Evolutionary conservation across 192 early-diverging fungal genomes (phyloP), one percentile per base, ranked within the genome.

Genomic region (Oehlia diaphana): DNA sequence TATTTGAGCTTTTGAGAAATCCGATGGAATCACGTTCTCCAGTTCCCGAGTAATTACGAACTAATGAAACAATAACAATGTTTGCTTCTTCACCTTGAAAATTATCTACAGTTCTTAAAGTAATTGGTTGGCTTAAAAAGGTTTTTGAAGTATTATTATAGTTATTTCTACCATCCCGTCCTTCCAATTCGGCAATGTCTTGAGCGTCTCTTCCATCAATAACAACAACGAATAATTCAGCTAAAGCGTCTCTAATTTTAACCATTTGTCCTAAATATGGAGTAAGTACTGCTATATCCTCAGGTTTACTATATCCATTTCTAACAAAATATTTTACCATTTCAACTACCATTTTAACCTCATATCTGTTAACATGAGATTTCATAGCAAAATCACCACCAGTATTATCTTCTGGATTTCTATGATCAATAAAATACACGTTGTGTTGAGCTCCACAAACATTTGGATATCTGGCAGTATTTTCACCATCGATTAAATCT

Each of bases 281-380:
- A 7, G 89, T 90, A n/a, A 90, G 78, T 26, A 90, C 83, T 0
- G 89, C 83, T 68, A 90, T 89, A 28, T 88, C 86, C 0, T 80
- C 83, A 0, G 81, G 81, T 33, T 82, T 64, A 35, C 75, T 79
- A 58, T 89, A 87, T 33, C 89, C 89, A 75, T 89, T 87, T 35
- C 84, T 79, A 58, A 90, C 81, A 9, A 90, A 77, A 63, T 90
- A 86, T 1, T 81, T 79, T 0, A 86, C 84, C 3, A 90, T 62
- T 13, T 83, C 77, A 7, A 83, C 86, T 2, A 85, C 84, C 88
- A 90, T 90, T 44, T 82, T 69, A 13, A 83, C 88, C 62, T 90
- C 89, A 75, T 84, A 87, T 16, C 65, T 72, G 64, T 87, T 90
- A 2, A 83, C 79, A 63, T 80, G 85, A 0, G 89, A 90, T 23